Evolutionary conservation across 2,329 filamentous ascomycete species (phyloP).

Genomic region (Penicillium concentricum): DNA sequence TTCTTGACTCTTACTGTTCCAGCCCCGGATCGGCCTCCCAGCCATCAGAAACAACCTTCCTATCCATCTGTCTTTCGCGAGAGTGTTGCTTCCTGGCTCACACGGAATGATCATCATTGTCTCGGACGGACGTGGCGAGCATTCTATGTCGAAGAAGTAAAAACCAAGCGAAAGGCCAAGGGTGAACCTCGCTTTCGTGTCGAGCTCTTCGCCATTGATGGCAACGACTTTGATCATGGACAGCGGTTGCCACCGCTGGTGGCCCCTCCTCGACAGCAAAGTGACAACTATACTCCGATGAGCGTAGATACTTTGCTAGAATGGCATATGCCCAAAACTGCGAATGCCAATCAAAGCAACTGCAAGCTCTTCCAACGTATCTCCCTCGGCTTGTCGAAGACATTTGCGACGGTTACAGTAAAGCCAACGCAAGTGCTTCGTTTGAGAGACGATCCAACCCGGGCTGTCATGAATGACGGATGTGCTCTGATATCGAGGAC

Average conservation of each 20-base stretch:
- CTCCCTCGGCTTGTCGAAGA: conserved; percentile 46
- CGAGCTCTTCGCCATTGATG: conserved; percentile 48
- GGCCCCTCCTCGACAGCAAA: conserved; percentile 24
- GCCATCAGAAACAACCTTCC: conserved; percentile 21
- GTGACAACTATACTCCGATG: conserved; percentile 37
- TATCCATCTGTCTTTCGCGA: conserved; percentile 32
- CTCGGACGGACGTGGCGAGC: conserved; percentile 46
- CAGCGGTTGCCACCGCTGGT: conserved; percentile 11
- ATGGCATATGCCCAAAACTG: conserved; percentile 44
- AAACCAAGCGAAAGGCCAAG: conserved; percentile 31
- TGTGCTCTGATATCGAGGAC: conserved; percentile 56
- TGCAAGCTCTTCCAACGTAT: conserved; percentile 49
- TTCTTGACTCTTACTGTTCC: conserved; percentile 45
- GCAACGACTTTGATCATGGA: conserved; percentile 37
- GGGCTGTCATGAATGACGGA: conserved; percentile 50
- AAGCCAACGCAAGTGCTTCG: conserved; percentile 38
- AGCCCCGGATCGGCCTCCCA: conserved; percentile 28
- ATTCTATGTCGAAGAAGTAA: conserved; percentile 45
- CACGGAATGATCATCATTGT: conserved; percentile 38
- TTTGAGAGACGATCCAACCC: conserved; percentile 27
- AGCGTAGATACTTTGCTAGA: conserved; percentile 40
- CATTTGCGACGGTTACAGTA: conserved; percentile 40
- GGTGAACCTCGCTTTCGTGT: conserved; percentile 29
- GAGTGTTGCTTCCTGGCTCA: conserved; percentile 42
- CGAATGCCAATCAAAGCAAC: conserved; percentile 40